Base-by-base conservation (phyloP, 345 rosid genomes). In the Anacardium occidentale region DNA sequence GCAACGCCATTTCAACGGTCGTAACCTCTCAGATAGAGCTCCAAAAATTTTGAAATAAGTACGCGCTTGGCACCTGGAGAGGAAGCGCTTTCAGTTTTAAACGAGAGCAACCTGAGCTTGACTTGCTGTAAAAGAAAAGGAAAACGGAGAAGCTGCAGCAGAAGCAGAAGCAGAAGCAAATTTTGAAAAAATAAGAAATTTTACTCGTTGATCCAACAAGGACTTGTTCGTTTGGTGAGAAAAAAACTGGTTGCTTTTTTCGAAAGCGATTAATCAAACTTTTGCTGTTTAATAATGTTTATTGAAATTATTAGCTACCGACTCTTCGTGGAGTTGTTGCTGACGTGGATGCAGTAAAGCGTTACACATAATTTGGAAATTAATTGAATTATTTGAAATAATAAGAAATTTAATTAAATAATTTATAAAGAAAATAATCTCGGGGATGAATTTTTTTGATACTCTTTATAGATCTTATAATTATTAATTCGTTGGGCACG, bases 1-100 rank as follows among this genome's bases (percentile, higher is more conserved):
- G 83, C 84, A 92, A 79, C 55, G 97, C 90, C 98, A 94, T 94
- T 63, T 80, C 37, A 48, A 68, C 8, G 48, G 64, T 55, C 18
- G 18, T 42, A n/a, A 21, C 62, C 69, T 32, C 68, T 22, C 68
- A 48, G 47, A 24, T 9, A 48, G 47, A 24, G 17, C 25, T 22
- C 21, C n/a, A 45, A 4, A 44, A 51, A 45, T 44, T 64, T 13
- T 50, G 6, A 18, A 50, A 14, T 18, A 50, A 3, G 15, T 5
- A 50, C 17, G 53, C 14, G n/a, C 15, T 50, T 13, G n/a, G 53
- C 53, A 50, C 18, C n/a, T 50, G 53, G n/a, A 50, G 18, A 50
- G 18, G 53, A 50, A 50, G 53, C 53, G 18, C 53, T 50, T 15
- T 18, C 14, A 4, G n/a, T 50, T 50, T 15, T 13, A 13, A 50